Base-by-base conservation (phyloP, 441 rosid genomes). In the Heliophila coronopifolia region DNA sequence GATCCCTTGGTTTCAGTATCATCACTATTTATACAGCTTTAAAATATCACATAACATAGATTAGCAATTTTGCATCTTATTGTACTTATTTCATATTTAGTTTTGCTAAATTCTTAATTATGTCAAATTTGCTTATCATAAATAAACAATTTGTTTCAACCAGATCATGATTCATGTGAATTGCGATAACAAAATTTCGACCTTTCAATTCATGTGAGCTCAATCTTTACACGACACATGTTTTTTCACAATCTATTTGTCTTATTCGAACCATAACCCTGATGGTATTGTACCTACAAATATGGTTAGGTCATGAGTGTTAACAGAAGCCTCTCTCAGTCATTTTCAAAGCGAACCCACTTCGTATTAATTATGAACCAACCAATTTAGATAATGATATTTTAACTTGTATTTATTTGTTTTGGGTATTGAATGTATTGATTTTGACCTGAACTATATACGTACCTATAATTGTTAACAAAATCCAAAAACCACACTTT, bases 351-450 rank as follows among this genome's bases (percentile, higher is more conserved):
- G 61, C 36, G 27, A 37, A 38, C n/a, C 23, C 40, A 28, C 52
- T 33, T 63, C 61, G 10, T 9, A 36, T 43, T 55, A 40, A 63
- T 55, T 63, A 51, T 14, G 40, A n/a, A 38, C 40, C 46, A 41
- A 55, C 57, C 68, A 57, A 51, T 63, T 63, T 40, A 10, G 68
- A 55, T 33, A 14, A 55, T 46, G 68, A 55, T 63, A 48, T 63
- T 9, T 45, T 20, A 63, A 48, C 68, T 58, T 57, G 68, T 55
- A 50, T 6, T 46, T 46, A 1, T 20, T 47, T 24, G n/a, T n/a
- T n/a, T n/a, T 47, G 2, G 37, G 62, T 18, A 63, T 63, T 63
- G 33, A 63, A 41, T 63, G 61, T 54, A 18, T 32, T 48, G 57
- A 55, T 48, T 54, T 38, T 14, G 68, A 63, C 68, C 38, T 44